phyloP scores from a whole-genome alignment of 306 rosid species.

The Ochetophila trinervis region DNA sequence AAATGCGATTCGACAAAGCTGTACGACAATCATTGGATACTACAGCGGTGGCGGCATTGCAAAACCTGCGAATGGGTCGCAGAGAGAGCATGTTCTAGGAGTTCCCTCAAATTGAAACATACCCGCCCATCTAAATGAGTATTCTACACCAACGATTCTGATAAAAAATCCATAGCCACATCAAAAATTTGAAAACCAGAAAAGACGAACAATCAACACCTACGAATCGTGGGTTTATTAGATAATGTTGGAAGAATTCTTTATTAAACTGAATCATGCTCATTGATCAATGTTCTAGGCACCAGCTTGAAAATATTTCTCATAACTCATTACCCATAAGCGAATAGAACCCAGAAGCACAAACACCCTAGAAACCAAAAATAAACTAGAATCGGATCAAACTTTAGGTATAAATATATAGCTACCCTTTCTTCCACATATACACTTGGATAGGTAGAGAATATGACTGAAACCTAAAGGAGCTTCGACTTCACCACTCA shows the following conservation, averaged over 20 bases:
- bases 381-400: not conserved
- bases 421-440: not conserved
- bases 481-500: not conserved
- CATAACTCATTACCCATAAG: not conserved
- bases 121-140: conserved; percentile 36
- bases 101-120: conserved; percentile 27
- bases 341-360: conserved; percentile 16
- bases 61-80: conserved; percentile 66
- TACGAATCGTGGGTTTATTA: not conserved
- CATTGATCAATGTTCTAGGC: conserved; percentile 6
- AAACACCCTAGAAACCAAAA: conserved; percentile 2
- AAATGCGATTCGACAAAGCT: conserved; percentile 15
- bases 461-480: not conserved
- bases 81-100: conserved; percentile 65
- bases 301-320: not conserved
- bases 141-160: conserved; percentile 20
- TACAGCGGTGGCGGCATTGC: conserved; percentile 31
- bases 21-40: conserved; percentile 17
- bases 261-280: conserved; percentile 10
- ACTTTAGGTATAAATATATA: not conserved
- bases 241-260: not conserved
- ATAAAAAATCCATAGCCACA: conserved; percentile 12
- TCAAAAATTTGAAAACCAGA: not conserved
- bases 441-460: not conserved
- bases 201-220: not conserved